Evolutionary conservation across 148 eudicot genomes (phyloP).

Genomic region (Cornus suecica): DNA sequence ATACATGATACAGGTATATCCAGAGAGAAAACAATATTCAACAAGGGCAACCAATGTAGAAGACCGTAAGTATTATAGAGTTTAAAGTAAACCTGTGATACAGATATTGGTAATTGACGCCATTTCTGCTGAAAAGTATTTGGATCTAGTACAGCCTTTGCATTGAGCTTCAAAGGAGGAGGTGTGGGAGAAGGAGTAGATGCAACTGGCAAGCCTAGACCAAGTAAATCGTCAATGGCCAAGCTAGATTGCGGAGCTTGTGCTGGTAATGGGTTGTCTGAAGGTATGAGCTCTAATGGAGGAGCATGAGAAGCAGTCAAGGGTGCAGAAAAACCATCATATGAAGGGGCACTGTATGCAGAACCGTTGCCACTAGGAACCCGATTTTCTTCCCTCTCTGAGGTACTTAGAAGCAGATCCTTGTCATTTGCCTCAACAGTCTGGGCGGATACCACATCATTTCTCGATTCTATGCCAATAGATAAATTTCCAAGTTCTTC

Average conservation of each 20-base stretch:
- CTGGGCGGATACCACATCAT: conserved; percentile 49
- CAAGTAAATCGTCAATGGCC: conserved; percentile 88
- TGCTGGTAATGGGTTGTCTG: conserved; percentile 25
- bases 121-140: conserved; percentile 95
- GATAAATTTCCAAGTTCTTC: conserved; percentile 77
- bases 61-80: neutral
- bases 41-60: neutral
- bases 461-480: conserved; percentile 55
- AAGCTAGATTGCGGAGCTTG: conserved; percentile 52
- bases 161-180: conserved; percentile 63
- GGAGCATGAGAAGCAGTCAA: conserved; percentile 42
- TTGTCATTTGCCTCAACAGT: conserved; percentile 87
- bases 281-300: conserved; percentile 38
- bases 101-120: conserved; percentile 78
- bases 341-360: conserved; percentile 67
- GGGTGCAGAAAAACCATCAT: conserved; percentile 45
- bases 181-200: conserved; percentile 40
- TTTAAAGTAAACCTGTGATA: conserved; percentile 63
- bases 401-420: conserved; percentile 73
- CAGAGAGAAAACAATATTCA: neutral
- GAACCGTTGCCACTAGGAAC: conserved; percentile 54
- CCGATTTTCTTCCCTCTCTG: conserved; percentile 70
- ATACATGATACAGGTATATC: neutral
- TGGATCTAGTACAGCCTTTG: conserved; percentile 80
- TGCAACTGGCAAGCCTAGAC: conserved; percentile 53